Percentiles rank a stretch among this genome's conserved stretches.
Evolutionary conservation across 352 stramenopile genomes (phyloP).

Genomic region (Pythium coloratum): DNA sequence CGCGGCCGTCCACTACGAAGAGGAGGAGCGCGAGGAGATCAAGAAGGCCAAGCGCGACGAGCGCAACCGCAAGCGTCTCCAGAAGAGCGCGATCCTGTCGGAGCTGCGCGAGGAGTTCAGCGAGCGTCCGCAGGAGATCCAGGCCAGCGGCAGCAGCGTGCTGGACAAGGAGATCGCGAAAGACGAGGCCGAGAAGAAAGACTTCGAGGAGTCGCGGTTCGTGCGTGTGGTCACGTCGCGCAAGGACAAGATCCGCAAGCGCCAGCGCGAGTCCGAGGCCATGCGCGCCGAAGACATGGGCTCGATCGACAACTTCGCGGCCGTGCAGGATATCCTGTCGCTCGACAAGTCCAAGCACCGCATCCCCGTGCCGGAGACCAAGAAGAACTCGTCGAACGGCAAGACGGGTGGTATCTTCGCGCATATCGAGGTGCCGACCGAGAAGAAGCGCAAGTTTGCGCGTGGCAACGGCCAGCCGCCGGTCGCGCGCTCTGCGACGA

Average conservation of each 20-base stretch:
- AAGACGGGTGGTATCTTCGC: slow-evolving; percentile 86
- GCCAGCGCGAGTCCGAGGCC: slow-evolving; percentile 77
- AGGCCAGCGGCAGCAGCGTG: slow-evolving; percentile 49
- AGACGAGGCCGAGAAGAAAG: slow-evolving; percentile 82
- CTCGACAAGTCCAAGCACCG: slow-evolving; percentile 75
- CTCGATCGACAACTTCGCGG: slow-evolving; percentile 88
- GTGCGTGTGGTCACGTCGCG: slow-evolving; percentile 83
- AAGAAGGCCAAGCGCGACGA: slow-evolving; percentile 85
- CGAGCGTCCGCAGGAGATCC: slow-evolving; percentile 72
- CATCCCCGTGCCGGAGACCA: slow-evolving; percentile 46
- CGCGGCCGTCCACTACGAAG: slow-evolving; percentile 80
- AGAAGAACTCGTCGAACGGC: slow-evolving; percentile 48
- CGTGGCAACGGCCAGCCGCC: slow-evolving; percentile 13
- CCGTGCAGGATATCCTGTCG: slow-evolving; percentile 74
- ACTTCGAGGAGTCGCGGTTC: slow-evolving; percentile 85
- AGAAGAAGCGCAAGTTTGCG: slow-evolving; percentile 65
- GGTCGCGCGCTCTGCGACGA: slow-evolving; percentile 7
- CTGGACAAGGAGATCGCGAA: slow-evolving; percentile 82
- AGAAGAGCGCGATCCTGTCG: slow-evolving; percentile 83
- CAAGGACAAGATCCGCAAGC: slow-evolving; percentile 89
- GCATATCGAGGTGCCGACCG: slow-evolving; percentile 63
- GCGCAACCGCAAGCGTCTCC: slow-evolving; percentile 74
- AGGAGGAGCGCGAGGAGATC: slow-evolving; percentile 75
- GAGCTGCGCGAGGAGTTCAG: slow-evolving; percentile 87
- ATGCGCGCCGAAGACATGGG: slow-evolving; percentile 71